A percentile compares a stretch with the other conserved stretches of the same genome.
These are phyloP conservation scores for Serendipita sp. DNA, from an alignment of 768 basidiomycete genomes.

Conservation along the genomic window DNA sequence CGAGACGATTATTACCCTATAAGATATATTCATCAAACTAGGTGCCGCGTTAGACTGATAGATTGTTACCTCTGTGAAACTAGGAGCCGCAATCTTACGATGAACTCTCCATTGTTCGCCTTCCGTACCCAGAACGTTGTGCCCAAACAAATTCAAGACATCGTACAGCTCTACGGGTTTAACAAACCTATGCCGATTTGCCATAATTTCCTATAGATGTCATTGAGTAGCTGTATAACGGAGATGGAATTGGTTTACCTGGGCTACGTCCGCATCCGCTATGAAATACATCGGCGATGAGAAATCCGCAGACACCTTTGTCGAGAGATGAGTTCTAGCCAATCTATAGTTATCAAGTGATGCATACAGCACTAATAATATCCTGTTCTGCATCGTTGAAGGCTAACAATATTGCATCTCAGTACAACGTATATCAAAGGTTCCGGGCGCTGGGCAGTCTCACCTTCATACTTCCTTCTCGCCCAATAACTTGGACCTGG, in stretches of 20 bases:
- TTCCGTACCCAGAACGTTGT: slow-evolving; percentile 7
- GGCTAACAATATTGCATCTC: neutral
- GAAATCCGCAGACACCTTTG: neutral
- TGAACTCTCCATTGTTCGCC: slow-evolving; percentile 11
- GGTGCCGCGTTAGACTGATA: neutral
- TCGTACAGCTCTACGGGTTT: neutral
- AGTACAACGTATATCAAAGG: neutral
- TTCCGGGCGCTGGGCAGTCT: neutral
- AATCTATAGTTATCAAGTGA: neutral
- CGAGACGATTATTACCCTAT: slow-evolving; percentile 8
- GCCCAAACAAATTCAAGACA: slow-evolving; percentile 1
- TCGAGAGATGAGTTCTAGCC: neutral
- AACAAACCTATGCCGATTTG: neutral
- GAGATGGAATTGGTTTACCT: neutral
- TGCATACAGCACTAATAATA: neutral
- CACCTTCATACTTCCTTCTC: neutral
- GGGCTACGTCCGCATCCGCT: neutral
- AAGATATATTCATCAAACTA: neutral
- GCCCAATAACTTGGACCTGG: neutral
- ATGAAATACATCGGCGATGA: neutral
- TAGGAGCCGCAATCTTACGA: slow-evolving; percentile 11
- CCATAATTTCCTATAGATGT: neutral
- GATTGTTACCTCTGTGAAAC: slow-evolving; percentile 10
- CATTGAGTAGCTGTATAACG: neutral
- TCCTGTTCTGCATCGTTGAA: neutral